Base-by-base conservation (phyloP, 108 stramenopile genomes). In the Cafeteria roenbergensis region DNA sequence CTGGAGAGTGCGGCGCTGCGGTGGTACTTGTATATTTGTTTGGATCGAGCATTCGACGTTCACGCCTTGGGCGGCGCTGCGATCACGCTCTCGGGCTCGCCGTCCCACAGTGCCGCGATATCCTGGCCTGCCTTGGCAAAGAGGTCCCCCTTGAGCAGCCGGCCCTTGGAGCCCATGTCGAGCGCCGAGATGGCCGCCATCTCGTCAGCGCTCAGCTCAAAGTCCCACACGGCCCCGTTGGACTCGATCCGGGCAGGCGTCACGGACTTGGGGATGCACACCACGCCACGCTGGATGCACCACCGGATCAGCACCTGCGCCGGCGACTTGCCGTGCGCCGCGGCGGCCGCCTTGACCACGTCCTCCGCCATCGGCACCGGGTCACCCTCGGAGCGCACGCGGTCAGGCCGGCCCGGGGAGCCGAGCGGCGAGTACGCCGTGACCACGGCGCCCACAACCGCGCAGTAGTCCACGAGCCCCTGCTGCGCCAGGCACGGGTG, bases 271-370 rank as follows among this genome's bases (percentile, higher is more conserved):
- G 91, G 91, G 24, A 88, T 78, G 62, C 89, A 86, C 1, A 85
- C 73, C 62, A 87, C 87, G 26, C 90, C 90, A 33, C 87, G 81
- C 72, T 91, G 89, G 55, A 92, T 67, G 66, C 88, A 89, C 91
- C 91, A 95, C 21, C 91, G 85, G 21, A 91, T 89, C 17, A 95
- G 64, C 60, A 93, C 81, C 67, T 89, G 87, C 0, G 89, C 94
- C 0, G 80, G 66, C 0, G 86, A 73, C 63, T 78, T 85, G 14
- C 69, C 65, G 57, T 82, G 69, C 57, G 80, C 79, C 54, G 50
- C 35, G 1, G 86, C 91, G 54, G 92, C 79, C 0, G 54, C 62
- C 17, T 71, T 24, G 25, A 90, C 77, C 14, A 79, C 75, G 6
- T 75, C 58, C 34, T 75, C 60, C 28, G 67, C 64, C 25, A 75